Base-by-base conservation (phyloP, 352 stramenopile species). In the Phytophthora chlamydospora region DNA sequence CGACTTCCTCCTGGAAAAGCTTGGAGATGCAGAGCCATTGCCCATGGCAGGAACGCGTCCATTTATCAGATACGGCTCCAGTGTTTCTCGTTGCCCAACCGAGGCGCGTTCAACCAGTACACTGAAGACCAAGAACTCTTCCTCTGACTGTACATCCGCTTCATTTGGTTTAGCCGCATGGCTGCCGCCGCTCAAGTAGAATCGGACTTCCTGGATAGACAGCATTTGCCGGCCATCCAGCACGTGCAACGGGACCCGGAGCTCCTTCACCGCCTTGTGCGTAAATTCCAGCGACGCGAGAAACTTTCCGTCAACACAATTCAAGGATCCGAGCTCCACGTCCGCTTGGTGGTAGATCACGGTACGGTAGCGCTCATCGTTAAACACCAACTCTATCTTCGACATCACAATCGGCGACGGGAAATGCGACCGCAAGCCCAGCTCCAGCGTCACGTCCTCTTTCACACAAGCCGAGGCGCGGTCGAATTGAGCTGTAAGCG, bases 11-110 rank as follows among this genome's bases (percentile, higher is more conserved):
- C 85, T 80, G 32, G 83, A 85, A 62, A 96, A 96, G 44, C 85
- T 94, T 0, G 87, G 87, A 11, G 87, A 96, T 16, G 83, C 87
- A 10, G 83, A 84, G 2, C 87, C 87, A 62, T 88, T 87, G 21
- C 87, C 85, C 87, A 96, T 96, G n/a, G 85, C 76, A 12, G 87
- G 87, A 1, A 94, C 78, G 17, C 83, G 79, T 0, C 83, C 85
- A 52, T 86, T 73, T 2, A 78, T 42, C 19, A 90, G 54, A 66
- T 83, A 83, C 19, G 75, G 75, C 35, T 73, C 59, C 14, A 69
- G 50, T n/a, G 70, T 73, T 59, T 76, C 73, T 16, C 62, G 60
- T 21, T 80, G 55, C 8, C 71, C 58, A 16, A 68, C 59, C 36
- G 66, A 55, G 6, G 69, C 49, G 4, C 65, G 66, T 19, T 89